A percentile compares a stretch with the other conserved stretches of the same genome.
These are phyloP conservation scores for Lactarius indigo DNA, from an alignment of 768 basidiomycete species.

Conservation along the genomic window DNA sequence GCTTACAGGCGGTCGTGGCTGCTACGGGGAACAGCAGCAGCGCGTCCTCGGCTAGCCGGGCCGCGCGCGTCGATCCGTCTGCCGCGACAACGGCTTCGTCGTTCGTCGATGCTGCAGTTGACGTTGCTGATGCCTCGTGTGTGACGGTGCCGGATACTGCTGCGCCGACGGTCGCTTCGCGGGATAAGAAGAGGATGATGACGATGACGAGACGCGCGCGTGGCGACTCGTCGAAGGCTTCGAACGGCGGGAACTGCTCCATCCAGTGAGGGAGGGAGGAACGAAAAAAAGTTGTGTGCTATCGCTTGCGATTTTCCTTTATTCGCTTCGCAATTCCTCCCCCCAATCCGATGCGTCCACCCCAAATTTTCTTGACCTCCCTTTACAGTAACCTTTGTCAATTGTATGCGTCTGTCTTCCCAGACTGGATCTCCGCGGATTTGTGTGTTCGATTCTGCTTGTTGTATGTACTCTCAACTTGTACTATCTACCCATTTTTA, in stretches of 20 bases:
- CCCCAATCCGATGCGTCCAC: not conserved
- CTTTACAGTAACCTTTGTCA: not conserved
- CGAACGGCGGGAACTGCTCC: constrained; percentile 8
- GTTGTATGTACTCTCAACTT: not conserved
- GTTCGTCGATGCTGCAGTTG: not conserved
- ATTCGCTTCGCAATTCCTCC: not conserved
- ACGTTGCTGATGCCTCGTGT: not conserved
- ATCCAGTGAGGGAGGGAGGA: constrained; percentile 3
- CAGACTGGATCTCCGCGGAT: not conserved
- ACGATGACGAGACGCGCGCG: constrained; percentile 14
- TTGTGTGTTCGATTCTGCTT: not conserved
- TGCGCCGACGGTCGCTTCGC: not conserved
- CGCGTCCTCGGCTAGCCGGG: constrained; percentile 32
- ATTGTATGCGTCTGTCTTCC: not conserved
- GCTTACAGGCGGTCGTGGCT: constrained; percentile 44
- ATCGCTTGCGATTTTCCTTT: not conserved
- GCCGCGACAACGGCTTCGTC: constrained; percentile 1
- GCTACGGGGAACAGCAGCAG: not conserved
- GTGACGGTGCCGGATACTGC: not conserved
- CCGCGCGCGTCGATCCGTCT: not conserved
- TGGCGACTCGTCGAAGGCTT: constrained; percentile 10
- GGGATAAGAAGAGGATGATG: constrained; percentile 4
- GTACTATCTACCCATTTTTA: not conserved
- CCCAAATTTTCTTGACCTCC: not conserved
- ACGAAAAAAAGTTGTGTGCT: not conserved